Evolutionary conservation across 345 rosid genomes (phyloP).

Genomic region (Gynandropsis gynandra): DNA sequence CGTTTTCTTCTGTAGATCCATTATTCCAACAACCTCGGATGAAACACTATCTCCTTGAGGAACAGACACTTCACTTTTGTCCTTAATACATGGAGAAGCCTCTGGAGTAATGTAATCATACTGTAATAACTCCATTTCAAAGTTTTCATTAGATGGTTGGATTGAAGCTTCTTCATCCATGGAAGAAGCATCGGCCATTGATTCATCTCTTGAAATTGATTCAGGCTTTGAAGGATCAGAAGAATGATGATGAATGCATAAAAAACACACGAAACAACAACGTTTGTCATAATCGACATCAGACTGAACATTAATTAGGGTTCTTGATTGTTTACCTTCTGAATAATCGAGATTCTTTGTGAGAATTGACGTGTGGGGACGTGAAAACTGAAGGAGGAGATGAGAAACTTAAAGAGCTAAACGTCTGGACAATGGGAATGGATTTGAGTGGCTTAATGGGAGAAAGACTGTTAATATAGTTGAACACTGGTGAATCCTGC

Average conservation of each 20-base stretch:
- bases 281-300: not conserved
- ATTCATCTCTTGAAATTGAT: slow-evolving; percentile 28
- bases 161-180: slow-evolving; percentile 37
- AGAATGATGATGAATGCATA: too few species aligned
- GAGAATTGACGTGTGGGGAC: slow-evolving; percentile 75
- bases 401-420: slow-evolving; percentile 58
- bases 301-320: not conserved
- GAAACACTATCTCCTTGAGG: slow-evolving; percentile 29
- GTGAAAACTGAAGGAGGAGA: slow-evolving; percentile 82
- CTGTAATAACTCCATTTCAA: slow-evolving; percentile 42
- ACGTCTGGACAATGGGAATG: slow-evolving; percentile 48
- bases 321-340: slow-evolving; percentile 53
- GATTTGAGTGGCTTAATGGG: slow-evolving; percentile 87
- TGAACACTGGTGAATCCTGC: slow-evolving; percentile 96
- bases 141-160: slow-evolving; percentile 40
- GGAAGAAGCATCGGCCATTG: too few species aligned
- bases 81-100: too few species aligned
- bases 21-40: slow-evolving; percentile 28
- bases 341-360: slow-evolving; percentile 71
- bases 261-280: too few species aligned
- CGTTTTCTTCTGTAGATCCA: slow-evolving; percentile 28
- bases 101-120: slow-evolving; percentile 59
- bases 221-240: too few species aligned
- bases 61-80: slow-evolving; percentile 22
- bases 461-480: slow-evolving; percentile 78